Evolutionary conservation across 345 rosid genomes (phyloP).

Genomic region (Hevea brasiliensis): DNA sequence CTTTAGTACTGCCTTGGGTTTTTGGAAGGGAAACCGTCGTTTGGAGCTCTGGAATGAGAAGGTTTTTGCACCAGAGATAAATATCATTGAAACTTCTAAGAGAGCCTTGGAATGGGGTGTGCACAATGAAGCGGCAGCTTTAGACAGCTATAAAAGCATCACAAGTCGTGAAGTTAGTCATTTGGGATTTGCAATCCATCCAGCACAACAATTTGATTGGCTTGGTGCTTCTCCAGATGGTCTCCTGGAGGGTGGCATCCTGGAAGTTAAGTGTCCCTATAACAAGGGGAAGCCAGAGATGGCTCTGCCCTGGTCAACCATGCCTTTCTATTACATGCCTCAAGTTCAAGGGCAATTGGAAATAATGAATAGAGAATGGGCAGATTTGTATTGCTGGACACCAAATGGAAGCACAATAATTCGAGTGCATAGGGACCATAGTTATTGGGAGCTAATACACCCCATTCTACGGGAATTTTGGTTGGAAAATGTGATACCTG

Average conservation of each 20-base stretch:
- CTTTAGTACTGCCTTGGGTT: constrained; percentile 88
- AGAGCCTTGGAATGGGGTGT: constrained; percentile 88
- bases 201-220: constrained; percentile 59
- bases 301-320: constrained; percentile 74
- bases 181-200: constrained; percentile 78
- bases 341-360: constrained; percentile 97
- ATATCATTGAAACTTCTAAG: constrained; percentile 36
- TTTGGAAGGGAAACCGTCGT: constrained; percentile 85
- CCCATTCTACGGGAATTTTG: constrained; percentile 73
- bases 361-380: constrained; percentile 88
- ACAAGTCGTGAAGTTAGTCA: constrained; percentile 67
- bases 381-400: constrained; percentile 90
- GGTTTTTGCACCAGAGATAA: constrained; percentile 51
- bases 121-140: constrained; percentile 67
- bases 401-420: constrained; percentile 78
- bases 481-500: constrained; percentile 89
- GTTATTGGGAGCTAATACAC: constrained; percentile 70
- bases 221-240: constrained; percentile 98
- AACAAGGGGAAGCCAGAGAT: constrained; percentile 88
- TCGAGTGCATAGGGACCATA: constrained; percentile 58
- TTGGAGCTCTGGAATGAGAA: constrained; percentile 90
- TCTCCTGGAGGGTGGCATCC: constrained; percentile 70
- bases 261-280: constrained; percentile 93
- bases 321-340: constrained; percentile 94
- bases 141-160: constrained; percentile 65